phyloP scores from a whole-genome alignment of 768 basidiomycete species.

The Tylopilus cervinicoccineus region DNA sequence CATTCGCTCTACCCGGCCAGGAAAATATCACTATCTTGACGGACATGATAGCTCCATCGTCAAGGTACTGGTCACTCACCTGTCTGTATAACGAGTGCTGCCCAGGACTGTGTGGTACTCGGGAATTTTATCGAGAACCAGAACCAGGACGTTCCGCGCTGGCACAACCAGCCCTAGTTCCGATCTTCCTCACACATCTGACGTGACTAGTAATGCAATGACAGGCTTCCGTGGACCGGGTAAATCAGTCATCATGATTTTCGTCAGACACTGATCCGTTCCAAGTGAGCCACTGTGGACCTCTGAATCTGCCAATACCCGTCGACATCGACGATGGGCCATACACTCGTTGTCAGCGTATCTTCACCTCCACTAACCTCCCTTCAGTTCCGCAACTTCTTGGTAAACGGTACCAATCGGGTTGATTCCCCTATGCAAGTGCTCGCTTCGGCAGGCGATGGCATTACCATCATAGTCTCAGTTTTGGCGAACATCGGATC shows the following conservation, averaged over 20 bases:
- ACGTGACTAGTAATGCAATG: conserved; percentile 61
- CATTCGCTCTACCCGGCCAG: conserved; percentile 68
- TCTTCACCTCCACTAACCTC: background rate
- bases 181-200: background rate
- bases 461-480: conserved; percentile 59
- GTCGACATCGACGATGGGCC: conserved; percentile 57
- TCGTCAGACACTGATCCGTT: too few relatives aligned
- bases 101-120: conserved; percentile 34
- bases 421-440: conserved; percentile 47
- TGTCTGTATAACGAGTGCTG: background rate
- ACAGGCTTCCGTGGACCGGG: conserved; percentile 74
- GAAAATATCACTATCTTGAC: conserved; percentile 57
- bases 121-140: conserved; percentile 84
- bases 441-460: conserved; percentile 44
- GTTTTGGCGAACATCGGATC: conserved; percentile 72
- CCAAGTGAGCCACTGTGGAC: conserved; percentile 72
- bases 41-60: conserved; percentile 49
- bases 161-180: conserved; percentile 53
- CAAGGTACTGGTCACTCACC: conserved; percentile 28
- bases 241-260: conserved; percentile 14
- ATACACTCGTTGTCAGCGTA: conserved; percentile 9
- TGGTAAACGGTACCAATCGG: conserved; percentile 53
- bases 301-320: conserved; percentile 57
- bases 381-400: conserved; percentile 57
- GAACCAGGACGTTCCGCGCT: conserved; percentile 74